A percentile compares a stretch with the other conserved stretches of the same genome.
These are phyloP conservation scores for Euphrasia confusa DNA, from an alignment of 257 asterid species.

Conservation along the genomic window DNA sequence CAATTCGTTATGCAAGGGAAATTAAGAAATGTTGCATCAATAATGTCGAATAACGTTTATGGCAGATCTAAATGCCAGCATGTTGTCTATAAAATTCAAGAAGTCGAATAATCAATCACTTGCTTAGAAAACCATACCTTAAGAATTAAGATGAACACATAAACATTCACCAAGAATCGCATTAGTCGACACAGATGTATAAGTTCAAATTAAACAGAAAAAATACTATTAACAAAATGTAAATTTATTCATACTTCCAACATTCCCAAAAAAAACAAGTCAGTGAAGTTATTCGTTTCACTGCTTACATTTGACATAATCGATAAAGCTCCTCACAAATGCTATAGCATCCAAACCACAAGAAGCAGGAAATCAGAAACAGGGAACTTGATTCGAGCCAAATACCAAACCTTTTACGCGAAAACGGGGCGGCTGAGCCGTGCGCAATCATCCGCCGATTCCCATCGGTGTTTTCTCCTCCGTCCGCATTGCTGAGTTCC, in stretches of 20 bases:
- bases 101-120: not conserved
- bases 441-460: conserved; percentile 74
- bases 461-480: conserved; percentile 43
- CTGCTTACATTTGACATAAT: no score
- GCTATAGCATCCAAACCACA: not conserved
- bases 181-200: conserved; percentile 17
- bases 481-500: conserved; percentile 44
- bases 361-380: not conserved
- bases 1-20: no score
- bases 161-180: conserved; percentile 15
- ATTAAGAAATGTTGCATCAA: not conserved
- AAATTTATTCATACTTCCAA: no score
- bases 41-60: conserved; percentile 1
- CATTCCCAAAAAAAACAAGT: no score
- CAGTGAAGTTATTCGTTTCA: no score
- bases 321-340: no score
- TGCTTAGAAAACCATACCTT: conserved; percentile 47
- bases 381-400: conserved; percentile 6
- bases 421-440: conserved; percentile 85
- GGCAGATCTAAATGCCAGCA: not conserved
- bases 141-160: conserved; percentile 40
- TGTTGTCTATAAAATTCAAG: not conserved
- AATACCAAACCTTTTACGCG: conserved; percentile 67
- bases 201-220: no score
- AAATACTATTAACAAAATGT: no score